Base-by-base conservation (phyloP, 2,329 filamentous ascomycete species). In the Emmonsia crescens region DNA sequence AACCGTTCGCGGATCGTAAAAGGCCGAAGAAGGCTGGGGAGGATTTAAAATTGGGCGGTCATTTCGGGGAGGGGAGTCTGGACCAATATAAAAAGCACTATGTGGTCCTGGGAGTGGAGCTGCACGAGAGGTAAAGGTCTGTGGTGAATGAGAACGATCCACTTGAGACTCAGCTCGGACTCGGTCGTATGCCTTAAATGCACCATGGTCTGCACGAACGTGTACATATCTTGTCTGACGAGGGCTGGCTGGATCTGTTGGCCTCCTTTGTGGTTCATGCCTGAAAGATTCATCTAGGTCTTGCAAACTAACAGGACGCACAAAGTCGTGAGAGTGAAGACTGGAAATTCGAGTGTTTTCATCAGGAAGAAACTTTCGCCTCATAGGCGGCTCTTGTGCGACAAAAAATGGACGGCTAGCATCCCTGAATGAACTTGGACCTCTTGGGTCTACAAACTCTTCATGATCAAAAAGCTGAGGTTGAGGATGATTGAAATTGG, bases 291-390 rank as follows among this genome's bases (percentile, higher is more conserved):
- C 27, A 31, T 63, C 60, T 51, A 65, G 62, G 27, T 70, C 71
- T 46, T 66, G 67, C 33, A 68, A 62, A 59, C 70, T 70, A 67
- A 75, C 64, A 42, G 69, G 68, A 60, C 72, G 72, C 61, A 75
- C 69, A 64, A 76, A 75, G 61, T 70, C 73, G 63, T 74, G 70
- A 14, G 73, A 72, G 66, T 76, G 74, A 40, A 71, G 66, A 36
- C 67, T 68, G 40, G 62, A 59, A 29, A 59, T 24, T 36, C 59
- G 59, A 46, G 59, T 54, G 52, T 61, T 60, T 61, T 61, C 51
- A 44, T 61, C 36, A 62, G 48, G 57, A 29, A 48, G 48, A 49
- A 57, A 29, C 14, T 59, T 59, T 51, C 68, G 70, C 52, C 66
- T 68, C 29, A 64, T 63, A 40, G 64, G 62, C 29, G 62, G 31